phyloP scores from a whole-genome alignment of 805 yeast species.

The Cyberlindnera maritima region DNA sequence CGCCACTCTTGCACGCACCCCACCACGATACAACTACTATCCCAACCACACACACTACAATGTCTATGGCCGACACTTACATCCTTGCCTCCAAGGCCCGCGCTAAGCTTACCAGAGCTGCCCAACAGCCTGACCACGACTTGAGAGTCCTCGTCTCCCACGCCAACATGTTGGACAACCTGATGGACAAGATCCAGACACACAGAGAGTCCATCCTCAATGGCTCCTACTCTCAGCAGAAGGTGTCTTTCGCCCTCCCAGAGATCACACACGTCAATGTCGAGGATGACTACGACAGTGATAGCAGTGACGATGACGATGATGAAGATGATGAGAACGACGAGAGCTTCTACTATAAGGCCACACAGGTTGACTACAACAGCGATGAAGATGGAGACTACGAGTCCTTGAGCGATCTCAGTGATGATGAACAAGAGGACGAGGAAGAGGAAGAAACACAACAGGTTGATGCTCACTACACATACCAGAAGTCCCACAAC shows the following conservation, averaged over 20 bases:
- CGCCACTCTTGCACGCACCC: background rate
- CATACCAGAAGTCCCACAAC: background rate
- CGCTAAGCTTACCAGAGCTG: constrained; percentile 26
- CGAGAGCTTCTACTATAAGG: constrained; percentile 9
- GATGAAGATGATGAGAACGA: constrained; percentile 14
- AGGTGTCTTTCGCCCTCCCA: constrained; percentile 12
- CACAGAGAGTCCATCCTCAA: constrained; percentile 16
- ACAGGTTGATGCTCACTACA: constrained; percentile 9
- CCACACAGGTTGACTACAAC: constrained; percentile 11
- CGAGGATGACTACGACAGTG: constrained; percentile 17
- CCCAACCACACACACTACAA: constrained; percentile 4
- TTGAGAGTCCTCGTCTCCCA: constrained; percentile 26
- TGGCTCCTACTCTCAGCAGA: constrained; percentile 9
- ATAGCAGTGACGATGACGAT: constrained; percentile 18
- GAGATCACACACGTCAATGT: constrained; percentile 7
- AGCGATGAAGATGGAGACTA: constrained; percentile 12
- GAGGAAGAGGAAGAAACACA: constrained; percentile 6
- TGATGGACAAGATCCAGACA: constrained; percentile 25
- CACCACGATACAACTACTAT: background rate
- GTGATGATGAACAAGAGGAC: constrained; percentile 15
- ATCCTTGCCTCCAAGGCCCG: constrained; percentile 26
- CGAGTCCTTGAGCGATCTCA: constrained; percentile 8
- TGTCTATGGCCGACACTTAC: constrained; percentile 25
- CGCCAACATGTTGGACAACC: constrained; percentile 27
- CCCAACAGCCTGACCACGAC: constrained; percentile 24